Conservation (phyloP, 108 stramenopile genomes). For the Fragilariopsis cylindrus region DNA sequence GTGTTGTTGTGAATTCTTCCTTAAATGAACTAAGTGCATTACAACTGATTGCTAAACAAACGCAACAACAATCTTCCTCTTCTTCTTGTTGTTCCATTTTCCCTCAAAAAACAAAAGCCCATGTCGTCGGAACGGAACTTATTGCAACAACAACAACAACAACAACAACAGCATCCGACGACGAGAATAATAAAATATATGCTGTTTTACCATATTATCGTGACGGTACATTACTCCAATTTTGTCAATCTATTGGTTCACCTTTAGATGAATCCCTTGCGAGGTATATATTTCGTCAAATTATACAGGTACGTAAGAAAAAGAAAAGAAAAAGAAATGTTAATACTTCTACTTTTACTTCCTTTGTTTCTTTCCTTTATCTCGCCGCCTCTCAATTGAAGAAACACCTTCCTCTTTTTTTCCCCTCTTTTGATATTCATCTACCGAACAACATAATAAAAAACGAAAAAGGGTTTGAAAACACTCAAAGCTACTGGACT, state of each 20-base stretch:
- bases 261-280: slow-evolving; percentile 46
- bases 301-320: slow-evolving; percentile 46
- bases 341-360: not conserved
- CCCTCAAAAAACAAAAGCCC: not conserved
- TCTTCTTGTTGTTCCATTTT: too few species aligned
- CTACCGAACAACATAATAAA: too few species aligned
- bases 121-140: slow-evolving; percentile 28
- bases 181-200: slow-evolving; percentile 2
- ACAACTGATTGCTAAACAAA: slow-evolving; percentile 21
- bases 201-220: slow-evolving; percentile 30
- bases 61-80: too few species aligned
- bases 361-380: slow-evolving; percentile 14
- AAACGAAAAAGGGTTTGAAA: slow-evolving; percentile 43
- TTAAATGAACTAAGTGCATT: slow-evolving; percentile 13
- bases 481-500: slow-evolving; percentile 50
- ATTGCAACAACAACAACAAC: slow-evolving; percentile 25
- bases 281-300: slow-evolving; percentile 60
- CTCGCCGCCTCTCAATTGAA: not conserved
- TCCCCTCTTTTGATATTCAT: too few species aligned
- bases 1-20: not conserved
- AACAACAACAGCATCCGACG: not conserved
- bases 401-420: too few species aligned
- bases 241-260: slow-evolving; percentile 16
- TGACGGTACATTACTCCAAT: slow-evolving; percentile 27
- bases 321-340: not conserved